Conservation (phyloP, 306 rosid genomes). For the Comarum palustre region DNA sequence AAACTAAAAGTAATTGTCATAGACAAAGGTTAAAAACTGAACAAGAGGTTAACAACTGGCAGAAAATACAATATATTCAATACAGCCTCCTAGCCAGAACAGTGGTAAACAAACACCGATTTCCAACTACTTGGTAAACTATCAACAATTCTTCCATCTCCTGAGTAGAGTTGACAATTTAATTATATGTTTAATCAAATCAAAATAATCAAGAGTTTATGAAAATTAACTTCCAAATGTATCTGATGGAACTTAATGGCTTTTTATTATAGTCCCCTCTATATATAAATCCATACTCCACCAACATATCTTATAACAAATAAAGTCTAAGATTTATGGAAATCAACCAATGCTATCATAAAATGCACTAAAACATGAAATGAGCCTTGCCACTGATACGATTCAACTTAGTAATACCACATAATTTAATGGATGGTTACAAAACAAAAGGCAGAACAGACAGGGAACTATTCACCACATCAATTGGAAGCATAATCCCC, state of each 20-base stretch:
- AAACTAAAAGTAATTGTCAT: neutral
- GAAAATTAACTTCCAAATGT: neutral
- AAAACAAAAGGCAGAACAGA: constrained; percentile 1
- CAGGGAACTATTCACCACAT: neutral
- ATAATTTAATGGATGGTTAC: neutral
- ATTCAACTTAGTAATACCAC: neutral
- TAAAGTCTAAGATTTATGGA: neutral
- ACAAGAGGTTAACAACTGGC: neutral
- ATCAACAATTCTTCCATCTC: neutral
- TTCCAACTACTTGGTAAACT: neutral
- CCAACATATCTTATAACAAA: neutral
- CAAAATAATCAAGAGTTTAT: neutral
- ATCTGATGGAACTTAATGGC: neutral
- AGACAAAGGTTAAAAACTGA: neutral
- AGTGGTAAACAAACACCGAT: neutral
- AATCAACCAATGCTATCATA: neutral
- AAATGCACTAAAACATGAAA: neutral
- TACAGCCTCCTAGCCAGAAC: neutral
- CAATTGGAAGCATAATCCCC: neutral
- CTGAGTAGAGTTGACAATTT: neutral
- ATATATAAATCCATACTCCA: neutral
- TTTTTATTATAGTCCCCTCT: neutral
- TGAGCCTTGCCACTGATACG: neutral
- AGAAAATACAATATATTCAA: neutral
- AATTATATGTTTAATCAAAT: neutral